Evolutionary conservation across 306 rosid species (phyloP), one percentile per base, ranked within the genome.

Genomic region (Dicorynia guianensis): DNA sequence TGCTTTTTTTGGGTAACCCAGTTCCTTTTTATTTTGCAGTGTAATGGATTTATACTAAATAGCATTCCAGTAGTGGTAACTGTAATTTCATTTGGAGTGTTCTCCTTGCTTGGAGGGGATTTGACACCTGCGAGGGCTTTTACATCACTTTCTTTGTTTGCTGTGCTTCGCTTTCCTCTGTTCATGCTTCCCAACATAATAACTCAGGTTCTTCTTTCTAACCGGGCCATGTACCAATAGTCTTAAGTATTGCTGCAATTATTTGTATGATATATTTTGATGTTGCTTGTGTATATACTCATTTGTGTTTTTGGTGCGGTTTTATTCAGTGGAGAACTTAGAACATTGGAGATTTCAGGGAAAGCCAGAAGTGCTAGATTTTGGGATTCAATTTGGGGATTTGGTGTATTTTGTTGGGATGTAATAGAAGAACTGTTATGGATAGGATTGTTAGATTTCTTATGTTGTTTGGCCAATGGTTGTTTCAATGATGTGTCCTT

Each of bases 131-230:
- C 99, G 6, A 87, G 93, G 84, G 99, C 99, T 63, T 95, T 95
- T 79, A 95, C 99, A 40, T 92, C 99, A 7, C 91, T 95, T 71
- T 92, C 99, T 72, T 89, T 95, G 81, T 95, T 92, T 85, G 79
- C 97, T 46, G 98, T 95, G 85, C 93, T 95, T 63, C 97, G 97
- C 47, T 95, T 92, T 85, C 98, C 98, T 64, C 95, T 95, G 50
- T 95, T 90, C 87, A 86, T 95, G 97, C 98, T 95, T 82, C 98
- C 98, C 38, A 92, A 95, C 83, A 90, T 88, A 40, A 95, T 95
- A 77, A 95, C 97, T 58, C 98, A 92, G 98, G 98, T 95, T 80
- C 70, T 53, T 67, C 42, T 42, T 20, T 34, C 71, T 60, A 44
- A 70, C 67, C 62, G n/a, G 5, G 20, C 15, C 54, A 47, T 33